phyloP scores from a whole-genome alignment of 495 filamentous ascomycete species.

The Aspergillus diversus region DNA sequence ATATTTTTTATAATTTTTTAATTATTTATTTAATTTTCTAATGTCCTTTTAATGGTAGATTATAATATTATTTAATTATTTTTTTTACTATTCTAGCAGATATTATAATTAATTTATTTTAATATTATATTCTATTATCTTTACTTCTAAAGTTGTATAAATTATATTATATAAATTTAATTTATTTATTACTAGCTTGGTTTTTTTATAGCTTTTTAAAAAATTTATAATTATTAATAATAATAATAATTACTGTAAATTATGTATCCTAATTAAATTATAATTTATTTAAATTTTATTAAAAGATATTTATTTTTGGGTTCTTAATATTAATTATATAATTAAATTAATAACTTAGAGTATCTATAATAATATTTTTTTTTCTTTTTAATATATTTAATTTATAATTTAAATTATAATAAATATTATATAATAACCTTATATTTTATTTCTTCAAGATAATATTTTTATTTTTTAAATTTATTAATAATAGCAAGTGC shows the following conservation, averaged over 20 bases:
- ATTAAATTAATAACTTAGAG: not conserved
- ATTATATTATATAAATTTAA: too few species aligned
- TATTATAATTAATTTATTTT: slow-evolving; percentile 9
- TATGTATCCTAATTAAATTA: slow-evolving; percentile 2
- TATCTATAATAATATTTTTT: slow-evolving; percentile 7
- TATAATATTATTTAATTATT: slow-evolving; percentile 8
- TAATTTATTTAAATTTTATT: slow-evolving; percentile 11
- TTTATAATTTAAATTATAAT: slow-evolving; percentile 2
- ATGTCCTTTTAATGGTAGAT: not conserved
- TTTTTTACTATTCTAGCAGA: not conserved
- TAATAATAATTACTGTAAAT: not conserved
- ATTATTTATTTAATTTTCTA: slow-evolving; percentile 1
- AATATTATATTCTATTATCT: not conserved
- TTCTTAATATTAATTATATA: slow-evolving; percentile 6
- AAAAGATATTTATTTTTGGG: not conserved
- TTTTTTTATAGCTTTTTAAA: slow-evolving; percentile 3
- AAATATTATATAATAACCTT: slow-evolving; percentile 2
- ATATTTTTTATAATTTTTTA: slow-evolving; percentile 2
- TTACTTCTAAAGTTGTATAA: not conserved
- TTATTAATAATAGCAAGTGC: not conserved
- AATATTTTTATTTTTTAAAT: slow-evolving; percentile 5
- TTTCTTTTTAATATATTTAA: slow-evolving; percentile 7
- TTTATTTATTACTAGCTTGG: slow-evolving; percentile 6
- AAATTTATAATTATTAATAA: slow-evolving; percentile 3
- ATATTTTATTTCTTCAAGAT: not conserved